Conservation (phyloP, 768 basidiomycete species). For the Xerocomellus dryophilus region DNA sequence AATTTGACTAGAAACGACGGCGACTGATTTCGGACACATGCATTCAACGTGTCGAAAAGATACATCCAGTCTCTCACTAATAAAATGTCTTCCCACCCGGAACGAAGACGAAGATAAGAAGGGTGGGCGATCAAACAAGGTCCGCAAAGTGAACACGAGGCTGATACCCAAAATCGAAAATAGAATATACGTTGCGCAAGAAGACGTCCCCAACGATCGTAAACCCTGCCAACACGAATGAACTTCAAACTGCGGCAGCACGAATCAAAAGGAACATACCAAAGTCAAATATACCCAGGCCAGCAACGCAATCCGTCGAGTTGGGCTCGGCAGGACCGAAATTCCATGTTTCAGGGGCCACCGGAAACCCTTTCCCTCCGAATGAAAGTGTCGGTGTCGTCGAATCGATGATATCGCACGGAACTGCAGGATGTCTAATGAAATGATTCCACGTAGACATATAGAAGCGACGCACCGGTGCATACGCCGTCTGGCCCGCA, state of each 20-base stretch:
- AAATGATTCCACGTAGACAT: background rate
- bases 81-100: background rate
- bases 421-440: conserved; percentile 8
- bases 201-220: conserved; percentile 30
- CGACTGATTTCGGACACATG: too few species aligned
- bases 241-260: background rate
- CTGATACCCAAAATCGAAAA: conserved; percentile 27
- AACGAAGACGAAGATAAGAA: background rate
- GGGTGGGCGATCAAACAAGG: conserved; percentile 1
- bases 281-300: conserved; percentile 18
- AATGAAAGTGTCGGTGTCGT: conserved; percentile 32
- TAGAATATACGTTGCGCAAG: conserved; percentile 21
- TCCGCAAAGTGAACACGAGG: conserved; percentile 38
- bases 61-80: background rate
- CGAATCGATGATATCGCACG: conserved; percentile 14
- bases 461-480: conserved; percentile 21
- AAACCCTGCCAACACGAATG: conserved; percentile 9
- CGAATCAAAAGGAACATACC: background rate
- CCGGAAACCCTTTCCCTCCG: conserved; percentile 32
- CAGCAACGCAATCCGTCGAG: conserved; percentile 32
- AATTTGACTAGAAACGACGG: too few species aligned
- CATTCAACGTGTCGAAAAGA: background rate
- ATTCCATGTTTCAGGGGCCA: conserved; percentile 36
- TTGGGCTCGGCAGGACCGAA: conserved; percentile 29
- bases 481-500: conserved; percentile 24